Evolutionary conservation across 805 yeast species (phyloP).

Genomic region (Maudiozyma barnettii): DNA sequence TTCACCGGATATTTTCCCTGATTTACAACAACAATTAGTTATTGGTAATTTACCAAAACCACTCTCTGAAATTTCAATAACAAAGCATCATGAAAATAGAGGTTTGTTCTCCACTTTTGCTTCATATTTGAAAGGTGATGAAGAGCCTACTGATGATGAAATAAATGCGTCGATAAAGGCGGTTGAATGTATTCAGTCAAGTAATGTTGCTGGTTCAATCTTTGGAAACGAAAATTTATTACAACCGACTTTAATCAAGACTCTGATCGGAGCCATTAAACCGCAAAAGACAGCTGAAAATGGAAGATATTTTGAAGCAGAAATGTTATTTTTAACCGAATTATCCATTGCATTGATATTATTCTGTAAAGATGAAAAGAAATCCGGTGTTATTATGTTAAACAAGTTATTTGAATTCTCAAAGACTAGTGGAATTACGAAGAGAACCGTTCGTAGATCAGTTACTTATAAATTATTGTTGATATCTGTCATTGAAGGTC

Average conservation of each 20-base stretch:
- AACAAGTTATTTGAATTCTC: slow-evolving; percentile 13
- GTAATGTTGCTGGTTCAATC: slow-evolving; percentile 50
- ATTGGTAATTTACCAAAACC: slow-evolving; percentile 51
- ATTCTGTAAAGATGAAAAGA: slow-evolving; percentile 27
- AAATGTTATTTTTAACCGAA: slow-evolving; percentile 42
- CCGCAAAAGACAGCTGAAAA: slow-evolving; percentile 23
- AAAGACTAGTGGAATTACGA: slow-evolving; percentile 13
- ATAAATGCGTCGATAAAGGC: slow-evolving; percentile 79
- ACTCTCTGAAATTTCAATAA: slow-evolving; percentile 56
- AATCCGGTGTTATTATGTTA: slow-evolving; percentile 16
- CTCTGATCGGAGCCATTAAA: slow-evolving; percentile 31
- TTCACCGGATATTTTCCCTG: slow-evolving; percentile 53
- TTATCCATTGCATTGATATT: slow-evolving; percentile 24
- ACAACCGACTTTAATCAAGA: slow-evolving; percentile 24
- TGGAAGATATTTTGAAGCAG: slow-evolving; percentile 37
- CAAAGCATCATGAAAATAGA: slow-evolving; percentile 52
- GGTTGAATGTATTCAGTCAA: slow-evolving; percentile 69
- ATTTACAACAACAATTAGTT: slow-evolving; percentile 49
- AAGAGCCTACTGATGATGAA: slow-evolving; percentile 91
- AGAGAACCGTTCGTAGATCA: slow-evolving; percentile 25
- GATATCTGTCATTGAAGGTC: slow-evolving; percentile 19
- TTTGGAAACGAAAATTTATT: slow-evolving; percentile 35
- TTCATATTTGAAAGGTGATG: slow-evolving; percentile 87
- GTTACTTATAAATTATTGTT: slow-evolving; percentile 32
- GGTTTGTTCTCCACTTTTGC: slow-evolving; percentile 89